Base-by-base conservation (phyloP, 306 rosid species). In the Glycine soja region DNA sequence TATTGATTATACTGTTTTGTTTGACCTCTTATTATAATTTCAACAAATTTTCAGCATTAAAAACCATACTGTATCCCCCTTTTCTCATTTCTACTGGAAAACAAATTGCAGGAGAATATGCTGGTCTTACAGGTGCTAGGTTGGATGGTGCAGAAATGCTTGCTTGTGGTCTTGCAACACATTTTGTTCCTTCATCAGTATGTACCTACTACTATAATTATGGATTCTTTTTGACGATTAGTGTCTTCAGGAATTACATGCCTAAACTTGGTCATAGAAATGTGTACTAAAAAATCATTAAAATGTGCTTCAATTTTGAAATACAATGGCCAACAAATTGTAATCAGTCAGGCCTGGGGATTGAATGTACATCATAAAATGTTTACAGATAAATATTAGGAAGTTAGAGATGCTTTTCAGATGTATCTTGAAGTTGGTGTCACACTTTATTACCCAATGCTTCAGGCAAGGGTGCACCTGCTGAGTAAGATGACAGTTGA, bases 91-190 rank as follows among this genome's bases (percentile, higher is more conserved):
- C 51, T 77, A 10, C 32, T 70, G 58, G 58, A 19, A 66, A 79
- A 81, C 85, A 81, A 66, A 79, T 75, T 83, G 92, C 97, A 95
- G 99, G 99, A 65, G 99, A 95, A 84, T 93, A 93, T 86, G 93
- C 85, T 82, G 98, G 98, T 84, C 96, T 95, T 74, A 90, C 94
- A 1, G 96, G 98, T 76, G 81, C 97, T 54, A 89, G 98, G 86
- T 86, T 95, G 93, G 93, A 93, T 90, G 98, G 93, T 83, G 96
- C 98, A 71, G 98, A 95, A 90, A 90, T 95, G 99, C 91, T 95
- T 87, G 90, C 88, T 3, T 93, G 97, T 80, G 96, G 96, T 79
- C 99, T 95, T 89, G 98, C 98, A 58, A 93, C 99, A 65, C 99
- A 95, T 90, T 91, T 89, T 88, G 97, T 95, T 46, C 85, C 88